phyloP scores from a whole-genome alignment of 306 rosid species.

The Prunus dulcis region DNA sequence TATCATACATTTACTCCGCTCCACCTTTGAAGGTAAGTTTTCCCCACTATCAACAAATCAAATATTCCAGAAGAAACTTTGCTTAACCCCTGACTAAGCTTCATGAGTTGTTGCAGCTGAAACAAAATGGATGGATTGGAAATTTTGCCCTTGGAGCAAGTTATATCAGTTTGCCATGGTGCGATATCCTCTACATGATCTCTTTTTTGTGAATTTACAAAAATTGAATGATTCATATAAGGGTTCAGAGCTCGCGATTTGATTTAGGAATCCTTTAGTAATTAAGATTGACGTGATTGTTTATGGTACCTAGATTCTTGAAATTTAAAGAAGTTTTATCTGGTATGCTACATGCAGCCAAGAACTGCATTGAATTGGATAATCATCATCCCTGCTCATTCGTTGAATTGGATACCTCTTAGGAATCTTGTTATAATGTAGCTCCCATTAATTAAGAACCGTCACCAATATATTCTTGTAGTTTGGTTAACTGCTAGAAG shows the following conservation, averaged over 20 bases:
- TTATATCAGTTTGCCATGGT: constrained; percentile 98
- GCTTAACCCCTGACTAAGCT: constrained; percentile 25
- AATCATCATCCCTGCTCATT: neutral
- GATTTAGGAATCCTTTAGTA: neutral
- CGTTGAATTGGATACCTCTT: neutral
- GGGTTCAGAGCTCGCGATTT: neutral
- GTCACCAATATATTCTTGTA: neutral
- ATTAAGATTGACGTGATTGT: neutral
- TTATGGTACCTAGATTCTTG: neutral
- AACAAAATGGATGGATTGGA: constrained; percentile 99
- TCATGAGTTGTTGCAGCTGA: constrained; percentile 58
- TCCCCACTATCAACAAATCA: neutral
- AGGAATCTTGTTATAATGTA: neutral
- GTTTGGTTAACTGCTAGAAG: constrained; percentile 3
- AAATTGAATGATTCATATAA: neutral
- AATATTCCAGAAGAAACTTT: constrained; percentile 6
- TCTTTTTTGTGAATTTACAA: neutral
- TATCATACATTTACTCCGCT: constrained; percentile 94
- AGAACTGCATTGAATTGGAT: neutral
- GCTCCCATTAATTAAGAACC: neutral
- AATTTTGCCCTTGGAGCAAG: constrained; percentile 99
- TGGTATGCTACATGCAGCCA: neutral
- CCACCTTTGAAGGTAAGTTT: constrained; percentile 82
- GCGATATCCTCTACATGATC: constrained; percentile 30
- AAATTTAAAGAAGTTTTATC: neutral